phyloP scores from a whole-genome alignment of 2,329 filamentous ascomycete species.

The Trichoderma polysporum region DNA sequence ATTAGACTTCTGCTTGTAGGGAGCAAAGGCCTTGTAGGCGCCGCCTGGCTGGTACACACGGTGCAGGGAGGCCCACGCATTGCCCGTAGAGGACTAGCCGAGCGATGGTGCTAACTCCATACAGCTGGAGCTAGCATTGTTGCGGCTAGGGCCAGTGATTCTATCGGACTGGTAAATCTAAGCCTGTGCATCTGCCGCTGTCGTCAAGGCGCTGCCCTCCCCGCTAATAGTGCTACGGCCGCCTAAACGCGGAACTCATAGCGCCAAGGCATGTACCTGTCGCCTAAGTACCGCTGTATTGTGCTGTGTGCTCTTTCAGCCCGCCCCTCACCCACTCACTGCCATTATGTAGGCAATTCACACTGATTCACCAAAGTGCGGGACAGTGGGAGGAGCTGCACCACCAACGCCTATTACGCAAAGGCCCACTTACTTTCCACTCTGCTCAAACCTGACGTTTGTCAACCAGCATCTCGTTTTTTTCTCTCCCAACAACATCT shows the following conservation, averaged over 20 bases:
- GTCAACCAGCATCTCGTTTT: conserved; percentile 29
- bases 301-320: conserved; percentile 8
- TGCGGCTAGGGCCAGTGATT: neutral
- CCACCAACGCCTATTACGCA: conserved; percentile 38
- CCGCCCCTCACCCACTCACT: conserved; percentile 6
- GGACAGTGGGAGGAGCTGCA: conserved; percentile 23
- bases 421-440: conserved; percentile 38
- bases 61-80: neutral
- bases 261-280: neutral
- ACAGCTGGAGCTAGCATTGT: neutral
- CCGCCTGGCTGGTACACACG: conserved; percentile 12
- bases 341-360: conserved; percentile 6
- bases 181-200: conserved; percentile 14
- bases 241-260: neutral
- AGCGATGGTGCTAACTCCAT: neutral
- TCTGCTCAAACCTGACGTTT: conserved; percentile 39
- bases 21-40: neutral
- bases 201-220: conserved; percentile 6
- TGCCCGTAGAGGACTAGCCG: neutral
- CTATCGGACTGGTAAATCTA: neutral
- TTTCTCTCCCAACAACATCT: conserved; percentile 24
- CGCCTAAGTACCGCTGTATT: neutral
- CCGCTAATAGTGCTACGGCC: neutral
- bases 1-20: neutral
- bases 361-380: conserved; percentile 20